Percentiles rank a stretch among this genome's conserved stretches.
These are phyloP conservation scores for Asclepias syriaca DNA, from an alignment of 257 asterid genomes.

Conservation along the genomic window DNA sequence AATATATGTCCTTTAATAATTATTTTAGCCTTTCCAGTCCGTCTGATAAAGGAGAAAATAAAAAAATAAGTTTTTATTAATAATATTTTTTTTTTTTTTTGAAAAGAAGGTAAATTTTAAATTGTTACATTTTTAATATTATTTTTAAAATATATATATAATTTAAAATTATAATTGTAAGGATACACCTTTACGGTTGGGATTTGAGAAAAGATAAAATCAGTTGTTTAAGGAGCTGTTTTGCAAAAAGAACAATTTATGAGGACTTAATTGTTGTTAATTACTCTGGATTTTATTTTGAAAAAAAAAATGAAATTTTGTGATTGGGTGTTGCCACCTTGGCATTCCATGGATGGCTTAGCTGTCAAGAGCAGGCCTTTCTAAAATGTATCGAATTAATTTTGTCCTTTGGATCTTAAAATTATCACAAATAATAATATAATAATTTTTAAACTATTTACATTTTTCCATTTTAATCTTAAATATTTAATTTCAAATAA, in stretches of 20 bases:
- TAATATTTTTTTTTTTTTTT: no score
- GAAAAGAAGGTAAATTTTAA: no score
- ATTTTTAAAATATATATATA: no score
- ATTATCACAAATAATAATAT: no score
- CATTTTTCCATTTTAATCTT: no score
- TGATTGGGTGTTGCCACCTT: no score
- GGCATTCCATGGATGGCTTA: background rate
- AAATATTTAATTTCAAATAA: no score
- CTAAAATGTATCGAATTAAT: background rate
- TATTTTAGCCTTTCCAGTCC: background rate
- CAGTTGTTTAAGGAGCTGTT: background rate
- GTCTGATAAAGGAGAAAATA: no score
- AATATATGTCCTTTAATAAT: background rate
- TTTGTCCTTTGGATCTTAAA: background rate
- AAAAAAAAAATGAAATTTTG: background rate
- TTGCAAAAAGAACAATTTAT: background rate
- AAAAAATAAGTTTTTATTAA: no score
- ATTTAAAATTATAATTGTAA: no score
- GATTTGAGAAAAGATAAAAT: background rate
- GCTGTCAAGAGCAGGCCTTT: background rate
- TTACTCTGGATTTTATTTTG: background rate
- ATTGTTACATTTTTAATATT: no score
- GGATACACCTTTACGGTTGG: background rate
- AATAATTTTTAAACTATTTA: no score
- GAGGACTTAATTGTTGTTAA: background rate